Conservation (phyloP, 139 green algal genomes). For the Coelastrella sp. region DNA sequence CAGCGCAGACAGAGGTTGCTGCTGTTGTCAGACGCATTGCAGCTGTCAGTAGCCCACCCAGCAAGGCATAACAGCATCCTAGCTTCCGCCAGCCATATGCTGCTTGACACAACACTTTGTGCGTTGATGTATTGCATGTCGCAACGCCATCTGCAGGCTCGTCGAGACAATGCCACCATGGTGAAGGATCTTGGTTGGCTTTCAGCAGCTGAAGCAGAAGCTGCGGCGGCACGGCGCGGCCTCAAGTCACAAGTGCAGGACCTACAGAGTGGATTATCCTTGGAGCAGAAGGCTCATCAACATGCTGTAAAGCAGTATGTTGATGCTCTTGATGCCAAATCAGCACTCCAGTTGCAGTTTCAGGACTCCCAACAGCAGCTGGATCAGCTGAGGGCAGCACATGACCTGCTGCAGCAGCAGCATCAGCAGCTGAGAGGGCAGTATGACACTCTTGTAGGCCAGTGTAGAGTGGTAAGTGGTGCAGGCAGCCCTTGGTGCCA, state of each 20-base stretch:
- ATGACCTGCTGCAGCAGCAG: constrained; percentile 2
- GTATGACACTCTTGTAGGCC: not conserved
- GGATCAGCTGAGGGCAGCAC: not conserved
- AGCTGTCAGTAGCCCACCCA: too few species aligned
- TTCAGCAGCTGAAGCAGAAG: constrained; percentile 36
- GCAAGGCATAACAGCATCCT: too few species aligned
- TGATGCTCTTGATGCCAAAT: constrained; percentile 58
- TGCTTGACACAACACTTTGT: too few species aligned
- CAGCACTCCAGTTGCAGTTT: constrained; percentile 46
- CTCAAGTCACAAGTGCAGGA: constrained; percentile 16
- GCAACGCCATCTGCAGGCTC: not conserved
- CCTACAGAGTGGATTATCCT: constrained; percentile 38
- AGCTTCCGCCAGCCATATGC: too few species aligned
- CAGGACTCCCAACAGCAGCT: constrained; percentile 35
- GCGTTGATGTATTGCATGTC: too few species aligned
- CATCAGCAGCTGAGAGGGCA: constrained; percentile 17
- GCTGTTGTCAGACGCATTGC: too few species aligned
- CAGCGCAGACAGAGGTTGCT: too few species aligned
- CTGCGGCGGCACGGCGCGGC: not conserved
- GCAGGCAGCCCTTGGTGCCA: too few species aligned
- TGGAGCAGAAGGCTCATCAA: constrained; percentile 64
- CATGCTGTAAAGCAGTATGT: constrained; percentile 63
- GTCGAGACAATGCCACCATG: constrained; percentile 7
- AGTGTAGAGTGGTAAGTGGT: constrained; percentile 27
- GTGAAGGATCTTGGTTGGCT: constrained; percentile 31